A percentile compares a stretch with the other conserved stretches of the same genome.
Evolutionary conservation across 2,329 filamentous ascomycete species (phyloP).

Genomic region (Colletotrichum sp.): DNA sequence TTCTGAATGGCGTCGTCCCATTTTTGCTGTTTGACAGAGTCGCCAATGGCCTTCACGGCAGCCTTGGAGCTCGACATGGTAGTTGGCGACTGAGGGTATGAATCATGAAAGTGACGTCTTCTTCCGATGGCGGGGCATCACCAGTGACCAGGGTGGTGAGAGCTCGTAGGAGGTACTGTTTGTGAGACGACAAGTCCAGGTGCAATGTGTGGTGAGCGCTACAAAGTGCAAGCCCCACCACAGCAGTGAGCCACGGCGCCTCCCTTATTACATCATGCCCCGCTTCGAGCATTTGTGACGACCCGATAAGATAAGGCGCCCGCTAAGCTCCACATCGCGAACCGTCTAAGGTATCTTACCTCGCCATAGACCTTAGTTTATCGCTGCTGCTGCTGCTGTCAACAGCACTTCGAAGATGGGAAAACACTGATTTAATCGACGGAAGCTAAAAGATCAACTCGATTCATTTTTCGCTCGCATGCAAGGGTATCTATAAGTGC

Average conservation of each 20-base stretch:
- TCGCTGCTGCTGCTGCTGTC: not conserved
- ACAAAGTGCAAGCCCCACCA: slow-evolving; percentile 8
- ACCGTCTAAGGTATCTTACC: not conserved
- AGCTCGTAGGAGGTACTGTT: not conserved
- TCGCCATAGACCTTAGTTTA: not conserved
- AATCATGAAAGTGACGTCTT: slow-evolving; percentile 16
- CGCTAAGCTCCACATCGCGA: not conserved
- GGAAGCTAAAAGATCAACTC: not conserved
- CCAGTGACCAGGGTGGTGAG: not conserved
- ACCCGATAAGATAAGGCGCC: slow-evolving; percentile 10
- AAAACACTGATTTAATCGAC: not conserved
- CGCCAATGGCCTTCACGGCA: slow-evolving; percentile 80
- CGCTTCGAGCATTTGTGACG: slow-evolving; percentile 11
- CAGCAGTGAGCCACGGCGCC: not conserved
- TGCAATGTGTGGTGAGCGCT: slow-evolving; percentile 5
- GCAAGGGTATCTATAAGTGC: not conserved
- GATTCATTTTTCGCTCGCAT: not conserved
- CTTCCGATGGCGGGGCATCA: slow-evolving; percentile 15
- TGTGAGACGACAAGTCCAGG: not conserved
- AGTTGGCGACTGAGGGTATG: not conserved
- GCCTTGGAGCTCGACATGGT: slow-evolving; percentile 68
- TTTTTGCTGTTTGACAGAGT: slow-evolving; percentile 78
- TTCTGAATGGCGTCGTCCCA: slow-evolving; percentile 78
- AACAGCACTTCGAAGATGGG: not conserved
- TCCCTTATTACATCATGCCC: slow-evolving; percentile 22